A percentile compares a stretch with the other conserved stretches of the same genome.
These are phyloP conservation scores for Brassica nigra DNA, from an alignment of 345 rosid genomes.

Conservation along the genomic window DNA sequence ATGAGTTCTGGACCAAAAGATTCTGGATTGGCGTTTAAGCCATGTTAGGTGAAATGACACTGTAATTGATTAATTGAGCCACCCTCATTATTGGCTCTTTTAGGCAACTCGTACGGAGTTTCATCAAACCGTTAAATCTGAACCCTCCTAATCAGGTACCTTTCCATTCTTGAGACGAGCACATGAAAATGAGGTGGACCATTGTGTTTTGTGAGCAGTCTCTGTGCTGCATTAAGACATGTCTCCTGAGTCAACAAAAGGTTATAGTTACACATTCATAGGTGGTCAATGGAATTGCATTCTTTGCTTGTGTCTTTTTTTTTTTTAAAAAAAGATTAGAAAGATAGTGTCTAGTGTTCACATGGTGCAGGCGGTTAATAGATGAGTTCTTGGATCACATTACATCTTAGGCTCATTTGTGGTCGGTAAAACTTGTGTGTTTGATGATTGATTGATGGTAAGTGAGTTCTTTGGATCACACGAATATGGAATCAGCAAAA, in stretches of 20 bases:
- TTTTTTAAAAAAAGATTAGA: too few relatives aligned
- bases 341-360: slow-evolving; percentile 25
- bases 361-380: slow-evolving; percentile 21
- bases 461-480: background rate
- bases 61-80: slow-evolving; percentile 33
- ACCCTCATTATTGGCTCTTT: slow-evolving; percentile 32
- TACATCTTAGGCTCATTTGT: slow-evolving; percentile 15
- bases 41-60: slow-evolving; percentile 38
- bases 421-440: background rate
- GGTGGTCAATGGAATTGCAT: slow-evolving; percentile 25
- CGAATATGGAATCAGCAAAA: slow-evolving; percentile 16
- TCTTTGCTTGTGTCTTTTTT: slow-evolving; percentile 31
- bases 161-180: slow-evolving; percentile 29
- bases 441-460: background rate
- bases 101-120: slow-evolving; percentile 38
- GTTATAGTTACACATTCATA: slow-evolving; percentile 7
- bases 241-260: slow-evolving; percentile 32
- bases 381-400: slow-evolving; percentile 28
- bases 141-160: slow-evolving; percentile 19
- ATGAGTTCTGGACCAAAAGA: slow-evolving; percentile 35
- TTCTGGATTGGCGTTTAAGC: slow-evolving; percentile 21
- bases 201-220: slow-evolving; percentile 20
- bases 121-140: slow-evolving; percentile 22
- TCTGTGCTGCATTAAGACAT: slow-evolving; percentile 21
- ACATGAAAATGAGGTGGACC: slow-evolving; percentile 20